Conservation (phyloP, 805 yeast genomes). For the Pichia insulana region DNA sequence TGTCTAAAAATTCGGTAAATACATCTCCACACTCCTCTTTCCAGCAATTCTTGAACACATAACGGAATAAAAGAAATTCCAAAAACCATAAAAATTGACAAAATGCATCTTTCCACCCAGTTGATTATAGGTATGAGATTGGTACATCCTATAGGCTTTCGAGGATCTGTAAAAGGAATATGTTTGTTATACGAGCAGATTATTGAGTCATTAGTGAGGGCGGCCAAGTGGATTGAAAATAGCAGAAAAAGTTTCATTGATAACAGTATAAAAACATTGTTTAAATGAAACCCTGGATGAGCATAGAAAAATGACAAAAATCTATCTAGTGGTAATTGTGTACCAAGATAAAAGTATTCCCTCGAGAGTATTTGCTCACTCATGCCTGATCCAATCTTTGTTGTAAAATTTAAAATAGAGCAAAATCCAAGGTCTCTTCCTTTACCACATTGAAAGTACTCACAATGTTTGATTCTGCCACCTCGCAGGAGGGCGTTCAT, state of each 20-base stretch:
- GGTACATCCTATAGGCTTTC: constrained; percentile 64
- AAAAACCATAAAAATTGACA: constrained; percentile 76
- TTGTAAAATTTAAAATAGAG: constrained; percentile 75
- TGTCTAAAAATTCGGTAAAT: constrained; percentile 62
- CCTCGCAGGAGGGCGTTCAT: constrained; percentile 78
- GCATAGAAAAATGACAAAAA: constrained; percentile 79
- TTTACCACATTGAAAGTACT: constrained; percentile 83
- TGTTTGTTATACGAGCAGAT: constrained; percentile 59
- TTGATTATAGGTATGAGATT: constrained; percentile 65
- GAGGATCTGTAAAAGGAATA: constrained; percentile 58
- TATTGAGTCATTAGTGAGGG: constrained; percentile 65
- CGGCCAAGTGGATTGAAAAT: constrained; percentile 59
- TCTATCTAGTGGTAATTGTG: constrained; percentile 72
- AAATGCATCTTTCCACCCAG: constrained; percentile 74
- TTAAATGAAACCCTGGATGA: constrained; percentile 80
- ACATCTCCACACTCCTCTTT: constrained; percentile 74
- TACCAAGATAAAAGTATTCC: constrained; percentile 74
- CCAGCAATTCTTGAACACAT: constrained; percentile 70
- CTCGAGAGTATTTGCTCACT: constrained; percentile 83
- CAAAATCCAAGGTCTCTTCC: constrained; percentile 87
- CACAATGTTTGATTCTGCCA: constrained; percentile 83
- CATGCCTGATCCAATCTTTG: constrained; percentile 90
- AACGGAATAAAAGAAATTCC: constrained; percentile 73
- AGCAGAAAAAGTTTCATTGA: constrained; percentile 67
- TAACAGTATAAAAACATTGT: constrained; percentile 67